Percentiles rank a stretch among this genome's conserved stretches.
These are phyloP conservation scores for Podospora sp. DNA, from an alignment of 495 filamentous ascomycete genomes.

Conservation along the genomic window DNA sequence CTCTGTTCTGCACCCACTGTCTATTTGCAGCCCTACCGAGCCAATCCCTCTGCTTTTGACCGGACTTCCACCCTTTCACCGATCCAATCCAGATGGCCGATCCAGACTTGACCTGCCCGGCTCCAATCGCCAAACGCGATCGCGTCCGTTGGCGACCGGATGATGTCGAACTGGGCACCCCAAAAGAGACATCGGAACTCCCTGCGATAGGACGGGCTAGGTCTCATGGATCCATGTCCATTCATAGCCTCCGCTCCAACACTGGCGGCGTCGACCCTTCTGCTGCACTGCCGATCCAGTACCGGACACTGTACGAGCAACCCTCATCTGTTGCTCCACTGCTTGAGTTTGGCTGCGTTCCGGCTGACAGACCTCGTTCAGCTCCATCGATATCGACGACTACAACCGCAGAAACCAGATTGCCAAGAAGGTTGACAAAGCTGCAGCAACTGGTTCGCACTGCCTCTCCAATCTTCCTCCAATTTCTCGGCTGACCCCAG, in stretches of 20 bases:
- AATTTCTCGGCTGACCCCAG: background rate
- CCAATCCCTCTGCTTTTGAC: no score
- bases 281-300: slow-evolving; percentile 55
- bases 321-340: background rate
- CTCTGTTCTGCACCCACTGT: no score
- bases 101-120: background rate
- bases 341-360: background rate
- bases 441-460: slow-evolving; percentile 44
- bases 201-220: slow-evolving; percentile 32
- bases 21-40: no score
- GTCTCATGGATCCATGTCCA: slow-evolving; percentile 44
- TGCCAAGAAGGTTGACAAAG: slow-evolving; percentile 45
- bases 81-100: background rate
- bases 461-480: background rate
- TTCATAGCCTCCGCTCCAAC: slow-evolving; percentile 38
- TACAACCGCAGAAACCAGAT: slow-evolving; percentile 44
- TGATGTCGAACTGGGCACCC: slow-evolving; percentile 29
- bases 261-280: slow-evolving; percentile 46
- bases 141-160: slow-evolving; percentile 10
- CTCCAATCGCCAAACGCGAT: background rate
- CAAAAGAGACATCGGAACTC: slow-evolving; percentile 3
- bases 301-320: slow-evolving; percentile 50
- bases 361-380: slow-evolving; percentile 22
- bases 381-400: slow-evolving; percentile 57
- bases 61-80: no score